A percentile compares a stretch with the other conserved stretches of the same genome.
Evolutionary conservation across 148 eudicot species (phyloP).

Genomic region (Nepenthes mirabilis): DNA sequence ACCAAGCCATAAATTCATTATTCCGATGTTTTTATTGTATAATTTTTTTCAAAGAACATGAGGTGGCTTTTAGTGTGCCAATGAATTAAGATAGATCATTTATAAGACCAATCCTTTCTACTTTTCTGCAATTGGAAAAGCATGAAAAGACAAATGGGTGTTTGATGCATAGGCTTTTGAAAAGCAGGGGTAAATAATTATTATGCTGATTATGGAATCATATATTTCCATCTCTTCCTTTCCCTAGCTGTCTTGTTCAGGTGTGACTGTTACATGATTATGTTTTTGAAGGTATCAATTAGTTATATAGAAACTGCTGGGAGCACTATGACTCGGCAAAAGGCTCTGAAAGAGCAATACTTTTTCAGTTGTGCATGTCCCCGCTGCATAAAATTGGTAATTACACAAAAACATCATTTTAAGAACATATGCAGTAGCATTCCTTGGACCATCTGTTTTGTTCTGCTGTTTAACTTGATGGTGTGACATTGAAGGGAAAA

Average conservation of each 20-base stretch:
- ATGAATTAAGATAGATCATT: no score
- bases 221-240: neutral
- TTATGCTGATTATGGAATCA: no score
- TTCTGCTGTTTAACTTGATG: slow-evolving; percentile 6
- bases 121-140: no score
- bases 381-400: slow-evolving; percentile 67
- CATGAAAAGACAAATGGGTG: no score
- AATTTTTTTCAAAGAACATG: no score
- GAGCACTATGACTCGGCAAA: slow-evolving; percentile 77
- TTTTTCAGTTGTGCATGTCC: slow-evolving; percentile 69
- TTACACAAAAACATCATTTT: neutral
- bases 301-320: slow-evolving; percentile 96
- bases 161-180: no score
- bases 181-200: no score
- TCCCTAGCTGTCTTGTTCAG: neutral
- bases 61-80: no score
- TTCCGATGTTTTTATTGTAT: no score
- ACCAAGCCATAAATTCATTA: no score
- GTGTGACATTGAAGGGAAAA: slow-evolving; percentile 43
- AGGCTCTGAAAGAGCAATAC: slow-evolving; percentile 77
- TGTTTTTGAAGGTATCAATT: slow-evolving; percentile 47
- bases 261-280: neutral
- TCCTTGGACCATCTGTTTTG: slow-evolving; percentile 9
- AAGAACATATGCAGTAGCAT: neutral
- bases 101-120: no score